Evolutionary conservation across 2,329 filamentous ascomycete genomes (phyloP), one percentile per base, ranked within the genome.

Genomic region (Penicillium fuscoglaucum): DNA sequence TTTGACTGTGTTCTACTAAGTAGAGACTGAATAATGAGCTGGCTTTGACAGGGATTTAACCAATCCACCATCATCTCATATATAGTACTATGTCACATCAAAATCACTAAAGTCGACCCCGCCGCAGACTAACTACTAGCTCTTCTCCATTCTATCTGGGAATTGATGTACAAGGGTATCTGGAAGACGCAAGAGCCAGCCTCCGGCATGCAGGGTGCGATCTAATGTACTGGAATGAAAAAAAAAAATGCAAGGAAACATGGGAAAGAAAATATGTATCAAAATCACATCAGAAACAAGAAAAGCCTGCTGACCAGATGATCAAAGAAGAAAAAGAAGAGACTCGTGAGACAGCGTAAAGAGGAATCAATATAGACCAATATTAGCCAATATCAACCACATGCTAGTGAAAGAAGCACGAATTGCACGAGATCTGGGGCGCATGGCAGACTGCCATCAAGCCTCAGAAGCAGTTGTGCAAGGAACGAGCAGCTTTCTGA

Each of bases 81-180:
- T 61, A 55, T 19, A 37, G 15, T 55, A 54, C 28, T 47, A 55
- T 55, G 35, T 51, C 46, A 56, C 55, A 53, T 55, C 55, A 55
- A 48, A 49, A 53, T 48, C 55, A 47, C 46, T 33, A 24, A 47
- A 46, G 31, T 45, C 29, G 43, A 47, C 51, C 28, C 54, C 33
- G 15, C 33, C 26, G 39, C 52, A 62, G 56, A 57, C 58, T 52
- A 59, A 58, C 52, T 57, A 58, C 53, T 59, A 58, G 55, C 57
- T 66, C 58, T 48, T 47, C 62, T 63, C 58, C 63, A 66, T 57
- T 68, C 65, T 68, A 68, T 68, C 59, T 61, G 61, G 57, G 57
- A 53, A 62, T 63, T 66, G 66, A 68, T 68, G 63, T 68, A 68
- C 63, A 68, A 59, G 61, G 62, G 63, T 66, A 68, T 65, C 61